These are phyloP conservation scores for Leccinellum rugosiceps DNA, from an alignment of 768 basidiomycete genomes.

Conservation along the genomic window DNA sequence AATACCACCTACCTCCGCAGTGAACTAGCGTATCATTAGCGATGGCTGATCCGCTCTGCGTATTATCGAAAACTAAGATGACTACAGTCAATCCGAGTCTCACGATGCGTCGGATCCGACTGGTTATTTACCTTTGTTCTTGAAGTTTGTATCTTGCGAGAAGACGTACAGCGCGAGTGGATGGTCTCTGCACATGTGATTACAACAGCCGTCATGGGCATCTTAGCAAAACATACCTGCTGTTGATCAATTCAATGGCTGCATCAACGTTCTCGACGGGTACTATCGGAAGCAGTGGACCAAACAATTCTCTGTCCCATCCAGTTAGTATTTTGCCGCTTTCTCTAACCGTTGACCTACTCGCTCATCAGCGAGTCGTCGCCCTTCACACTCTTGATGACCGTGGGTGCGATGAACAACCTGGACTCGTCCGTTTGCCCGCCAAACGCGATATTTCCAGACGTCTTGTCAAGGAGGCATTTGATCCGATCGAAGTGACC, in stretches of 20 bases:
- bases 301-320: conserved; percentile 70
- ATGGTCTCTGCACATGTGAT: conserved; percentile 48
- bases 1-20: conserved; percentile 41
- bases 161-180: conserved; percentile 81
- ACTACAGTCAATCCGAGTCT: neutral
- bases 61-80: conserved; percentile 58
- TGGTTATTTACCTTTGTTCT: conserved; percentile 51
- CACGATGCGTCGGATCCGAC: neutral
- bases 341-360: conserved; percentile 38
- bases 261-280: conserved; percentile 68
- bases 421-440: conserved; percentile 57
- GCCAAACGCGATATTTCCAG: conserved; percentile 63
- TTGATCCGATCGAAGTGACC: conserved; percentile 60
- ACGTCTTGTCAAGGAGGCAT: conserved; percentile 57
- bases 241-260: conserved; percentile 67
- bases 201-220: neutral
- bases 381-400: conserved; percentile 57
- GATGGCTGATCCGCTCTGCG: conserved; percentile 65
- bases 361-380: conserved; percentile 77
- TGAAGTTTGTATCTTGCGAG: conserved; percentile 53
- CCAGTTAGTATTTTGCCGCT: neutral
- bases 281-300: conserved; percentile 74
- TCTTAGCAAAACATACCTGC: conserved; percentile 37
- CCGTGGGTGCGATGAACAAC: conserved; percentile 68
- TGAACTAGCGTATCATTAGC: conserved; percentile 74